Evolutionary conservation across 352 stramenopile species (phyloP), one percentile per base, ranked within the genome.

Genomic region (Phytophthora pinifolia): DNA sequence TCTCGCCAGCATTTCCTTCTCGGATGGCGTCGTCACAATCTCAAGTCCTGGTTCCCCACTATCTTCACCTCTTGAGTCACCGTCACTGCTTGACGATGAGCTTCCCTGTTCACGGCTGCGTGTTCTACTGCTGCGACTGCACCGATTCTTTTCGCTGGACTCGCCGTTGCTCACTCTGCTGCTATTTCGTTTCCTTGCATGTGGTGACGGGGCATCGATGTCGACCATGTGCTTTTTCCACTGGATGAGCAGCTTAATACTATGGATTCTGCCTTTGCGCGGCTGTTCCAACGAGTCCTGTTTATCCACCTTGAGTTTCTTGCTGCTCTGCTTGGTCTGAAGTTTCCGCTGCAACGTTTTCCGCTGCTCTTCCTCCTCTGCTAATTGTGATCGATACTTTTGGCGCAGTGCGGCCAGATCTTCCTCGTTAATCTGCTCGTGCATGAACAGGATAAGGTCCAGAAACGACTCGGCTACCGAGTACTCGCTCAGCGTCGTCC

Each of bases 181-280:
- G 22, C 22, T 62, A 54, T 58, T 59, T 30, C 49, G 57, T 52
- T 43, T 73, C 36, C 41, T 69, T 38, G 20, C 17, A 34, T 51
- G 52, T 35, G 48, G 56, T 15, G 42, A 46, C 32, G 46, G 39
- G 22, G 8, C 46, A 37, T 44, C 57, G 2, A 34, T 54, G 49
- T 62, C 56, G 20, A 39, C 22, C 42, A 77, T 71, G 33, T 74
- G 67, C 27, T 80, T 85, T 31, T 46, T 74, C 81, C 81, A 91
- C 49, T 91, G 74, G 15, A 91, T 89, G 7, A 91, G 64, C 36
- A 91, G 47, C 30, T 84, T 81, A 50, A 91, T 85, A 46, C 70
- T 85, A 55, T 88, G 67, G 47, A 74, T 73, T 53, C 65, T 65
- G 13, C 59, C 67, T 59, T 77, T 82, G 13, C 71, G 70, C 8